Base-by-base conservation (phyloP, 371 early-diverging fungal genomes). In the Apophysomyces trapeziformis region DNA sequence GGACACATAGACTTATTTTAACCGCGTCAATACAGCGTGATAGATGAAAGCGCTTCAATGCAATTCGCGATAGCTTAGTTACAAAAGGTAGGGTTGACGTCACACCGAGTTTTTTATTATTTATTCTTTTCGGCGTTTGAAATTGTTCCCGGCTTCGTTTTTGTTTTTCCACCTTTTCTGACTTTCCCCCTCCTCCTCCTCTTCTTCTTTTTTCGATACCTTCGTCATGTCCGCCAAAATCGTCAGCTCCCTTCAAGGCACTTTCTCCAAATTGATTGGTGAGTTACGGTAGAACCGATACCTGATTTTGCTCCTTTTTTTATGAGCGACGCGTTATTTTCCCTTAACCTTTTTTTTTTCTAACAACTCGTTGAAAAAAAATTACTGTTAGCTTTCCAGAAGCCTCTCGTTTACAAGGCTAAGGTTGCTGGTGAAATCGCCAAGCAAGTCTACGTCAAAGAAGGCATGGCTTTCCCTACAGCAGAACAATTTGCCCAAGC, bases 391-490 rank as follows among this genome's bases (percentile, higher is more conserved):
- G 80, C 80, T 68, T 57, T 77, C 57, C 78, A 79, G 66, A 76
- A 74, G 72, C 80, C 83, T 44, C 58, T 82, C 58, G 68, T 87
- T 56, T 88, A 89, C 76, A 85, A 87, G 68, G 76, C 84, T 70
- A 83, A 83, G 82, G 89, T 90, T 60, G 85, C 81, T 58, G 85
- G 75, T 65, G 89, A 90, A 76, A 64, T 89, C 47, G 87, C 85
- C 66, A 90, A 90, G 80, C 85, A 88, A 77, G 90, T 90, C 56
- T 90, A 89, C 74, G 73, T 73, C 43, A 87, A 87, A 67, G 90
- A 90, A 78, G 86, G 85, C 67, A 85, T 90, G 85, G 77, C 83
- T 45, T 87, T 88, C 72, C 91, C 91, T 21, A 76, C 76, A 36
- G 82, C 77, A 37, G 80, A 78, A 9, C 87, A 89, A 74, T 72